Base-by-base conservation (phyloP, 1,139 yeast species). In the Geotrichum histeridarum region DNA sequence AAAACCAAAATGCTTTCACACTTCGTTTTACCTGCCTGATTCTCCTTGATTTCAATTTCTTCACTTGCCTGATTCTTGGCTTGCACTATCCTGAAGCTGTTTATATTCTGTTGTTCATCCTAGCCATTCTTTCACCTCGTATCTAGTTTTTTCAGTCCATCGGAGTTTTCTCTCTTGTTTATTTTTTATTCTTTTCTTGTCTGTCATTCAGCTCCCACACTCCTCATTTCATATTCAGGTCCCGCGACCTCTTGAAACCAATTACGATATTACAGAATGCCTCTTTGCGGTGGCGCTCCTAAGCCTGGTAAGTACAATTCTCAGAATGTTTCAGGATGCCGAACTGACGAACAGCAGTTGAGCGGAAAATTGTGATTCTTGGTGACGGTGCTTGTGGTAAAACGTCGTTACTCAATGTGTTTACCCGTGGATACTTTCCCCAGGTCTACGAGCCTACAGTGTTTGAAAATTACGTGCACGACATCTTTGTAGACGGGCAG, bases 381-480 rank as follows among this genome's bases (percentile, higher is more conserved):
- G 99, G 99, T 49, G 99, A 93, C 72, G 99, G 99, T 81, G 98
- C 98, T 8, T 85, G 93, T 71, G 94, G 94, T 70, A 86, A 86
- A 67, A 88, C 96, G 2, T 86, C 95, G n/a, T 77, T 93, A 57
- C 77, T 93, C 67, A 94, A 93, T 69, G 97, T 94, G 58, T 93
- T 93, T 73, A 93, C 99, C 6, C 78, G 97, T 66, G 99, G 99
- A 1, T 93, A 93, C 73, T 93, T 93, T 73, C 99, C 99, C 8
- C 97, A 93, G 67, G 98, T 93, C 18, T 93, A 93, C 70, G 99
- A 93, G 67, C 99, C 99, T 30, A 93, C 99, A 0, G 98, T 93
- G 37, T 93, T 93, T 71, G 99, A 93, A 70, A 93, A 93, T 74
- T 93, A 93, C 69, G 96, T 91, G 57, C 99, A 93, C 72, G 99